Evolutionary conservation across 192 early-diverging fungal genomes (phyloP).

Genomic region (Coemansia sp.): DNA sequence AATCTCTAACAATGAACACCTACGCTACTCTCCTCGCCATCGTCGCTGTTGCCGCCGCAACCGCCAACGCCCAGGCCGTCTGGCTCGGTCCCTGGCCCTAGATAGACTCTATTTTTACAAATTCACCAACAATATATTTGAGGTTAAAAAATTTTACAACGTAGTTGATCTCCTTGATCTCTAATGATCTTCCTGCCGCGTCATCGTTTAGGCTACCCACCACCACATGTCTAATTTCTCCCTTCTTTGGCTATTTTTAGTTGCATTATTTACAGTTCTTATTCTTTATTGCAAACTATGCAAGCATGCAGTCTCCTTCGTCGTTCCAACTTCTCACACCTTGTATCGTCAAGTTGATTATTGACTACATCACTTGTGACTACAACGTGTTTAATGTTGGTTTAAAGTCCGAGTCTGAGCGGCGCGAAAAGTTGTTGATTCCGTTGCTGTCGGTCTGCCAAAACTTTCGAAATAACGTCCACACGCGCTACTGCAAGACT

Average conservation of each 20-base stretch:
- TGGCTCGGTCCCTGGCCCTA: slow-evolving; percentile 24
- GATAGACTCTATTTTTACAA: neutral
- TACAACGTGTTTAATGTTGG: neutral
- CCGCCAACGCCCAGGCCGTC: slow-evolving; percentile 19
- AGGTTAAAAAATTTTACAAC: no score
- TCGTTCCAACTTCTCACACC: neutral
- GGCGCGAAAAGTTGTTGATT: neutral
- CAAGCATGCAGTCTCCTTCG: neutral
- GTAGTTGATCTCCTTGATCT: no score
- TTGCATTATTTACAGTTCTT: neutral
- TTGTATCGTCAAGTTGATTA: neutral
- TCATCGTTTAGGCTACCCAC: no score
- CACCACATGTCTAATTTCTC: no score
- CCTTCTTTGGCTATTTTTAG: no score
- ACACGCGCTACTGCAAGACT: neutral
- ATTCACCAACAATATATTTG: neutral
- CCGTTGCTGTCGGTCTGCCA: neutral
- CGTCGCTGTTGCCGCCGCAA: slow-evolving; percentile 18
- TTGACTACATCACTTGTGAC: neutral
- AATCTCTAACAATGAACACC: slow-evolving; percentile 12
- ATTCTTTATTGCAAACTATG: neutral
- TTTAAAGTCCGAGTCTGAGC: neutral
- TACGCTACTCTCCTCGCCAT: slow-evolving; percentile 17
- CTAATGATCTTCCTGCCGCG: no score
- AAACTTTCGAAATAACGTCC: neutral